Evolutionary conservation across 352 stramenopile species (phyloP), one percentile per base, ranked within the genome.

Genomic region (Aphanomyces astaci): DNA sequence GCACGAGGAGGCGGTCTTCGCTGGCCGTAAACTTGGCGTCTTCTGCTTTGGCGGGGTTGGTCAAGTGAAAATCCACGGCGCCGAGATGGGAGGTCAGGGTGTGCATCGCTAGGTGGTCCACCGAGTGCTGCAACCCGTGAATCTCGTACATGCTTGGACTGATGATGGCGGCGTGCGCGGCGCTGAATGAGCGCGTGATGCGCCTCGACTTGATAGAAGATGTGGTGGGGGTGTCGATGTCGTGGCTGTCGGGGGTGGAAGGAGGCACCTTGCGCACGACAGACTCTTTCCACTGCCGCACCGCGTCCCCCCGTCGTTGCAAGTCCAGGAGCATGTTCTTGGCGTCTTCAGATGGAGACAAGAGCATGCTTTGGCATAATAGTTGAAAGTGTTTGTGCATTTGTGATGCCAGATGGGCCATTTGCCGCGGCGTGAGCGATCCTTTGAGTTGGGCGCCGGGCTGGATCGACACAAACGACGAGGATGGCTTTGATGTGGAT

Each of bases 371-470:
- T 90, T 71, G 92, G 82, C 19, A 92, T 56, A 94, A 43, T 4
- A 94, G 73, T 70, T 94, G 86, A 28, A 92, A 75, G 70, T 94
- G 86, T 39, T 94, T 94, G 72, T 94, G 86, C 81, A 94, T 92
- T 54, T 94, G 86, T 3, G 86, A 94, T 0, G 86, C 82, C 40
- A 94, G 46, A 66, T 92, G 84, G 57, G 92, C 84, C 45, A 86
- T 91, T 64, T 93, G 86, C 32, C 78, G 70, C 70, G 88, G 77
- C 1, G 77, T 82, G 40, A 91, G 75, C 7, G 76, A 74, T 2
- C 75, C 76, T 40, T 72, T 71, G 11, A 77, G 15, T 10, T 81
- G 62, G 9, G 55, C 39, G 15, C 72, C 75, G 1, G 66, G 63
- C 28, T 73, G 33, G 15, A 63, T 66, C 48, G 4, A 53, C 52